Conservation (phyloP, 352 stramenopile genomes). For the Pythium aphanidermatum region DNA sequence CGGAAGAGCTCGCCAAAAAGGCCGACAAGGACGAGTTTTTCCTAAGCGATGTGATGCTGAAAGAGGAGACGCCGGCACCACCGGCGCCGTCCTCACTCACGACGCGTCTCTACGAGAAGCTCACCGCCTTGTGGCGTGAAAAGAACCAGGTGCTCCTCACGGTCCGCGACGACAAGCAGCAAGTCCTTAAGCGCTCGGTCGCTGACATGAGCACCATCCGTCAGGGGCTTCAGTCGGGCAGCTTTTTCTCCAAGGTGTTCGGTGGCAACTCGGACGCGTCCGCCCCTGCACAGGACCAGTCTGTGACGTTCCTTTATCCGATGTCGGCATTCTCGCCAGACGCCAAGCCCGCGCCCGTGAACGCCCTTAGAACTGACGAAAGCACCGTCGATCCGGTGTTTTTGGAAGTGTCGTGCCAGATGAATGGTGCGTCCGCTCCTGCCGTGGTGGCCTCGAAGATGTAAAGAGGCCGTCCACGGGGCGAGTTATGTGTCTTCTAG, state of each 20-base stretch:
- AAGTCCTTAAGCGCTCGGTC: slow-evolving; percentile 62
- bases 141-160: slow-evolving; percentile 83
- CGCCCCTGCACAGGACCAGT: slow-evolving; percentile 33
- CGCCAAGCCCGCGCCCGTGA: slow-evolving; percentile 25
- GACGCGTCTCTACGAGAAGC: slow-evolving; percentile 67
- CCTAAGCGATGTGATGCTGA: slow-evolving; percentile 11
- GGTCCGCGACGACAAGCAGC: slow-evolving; percentile 62
- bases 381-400: slow-evolving; percentile 54
- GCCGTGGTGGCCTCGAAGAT: slow-evolving; percentile 25
- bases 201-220: slow-evolving; percentile 81
- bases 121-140: slow-evolving; percentile 76
- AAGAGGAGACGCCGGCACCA: slow-evolving; percentile 19
- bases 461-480: slow-evolving; percentile 11
- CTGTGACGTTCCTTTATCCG: slow-evolving; percentile 83
- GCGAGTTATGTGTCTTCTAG: neutral
- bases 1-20: slow-evolving; percentile 30
- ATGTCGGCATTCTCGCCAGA: slow-evolving; percentile 68
- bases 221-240: slow-evolving; percentile 54
- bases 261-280: slow-evolving; percentile 22
- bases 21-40: slow-evolving; percentile 5
- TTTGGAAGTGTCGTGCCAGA: slow-evolving; percentile 73
- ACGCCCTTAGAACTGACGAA: neutral
- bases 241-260: slow-evolving; percentile 52
- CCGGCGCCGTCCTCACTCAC: slow-evolving; percentile 38
- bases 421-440: slow-evolving; percentile 43